Percentiles rank a stretch among this genome's conserved stretches.
Conservation (phyloP, 2,329 filamentous ascomycete genomes). For the Emmonsiellopsis sp. region DNA sequence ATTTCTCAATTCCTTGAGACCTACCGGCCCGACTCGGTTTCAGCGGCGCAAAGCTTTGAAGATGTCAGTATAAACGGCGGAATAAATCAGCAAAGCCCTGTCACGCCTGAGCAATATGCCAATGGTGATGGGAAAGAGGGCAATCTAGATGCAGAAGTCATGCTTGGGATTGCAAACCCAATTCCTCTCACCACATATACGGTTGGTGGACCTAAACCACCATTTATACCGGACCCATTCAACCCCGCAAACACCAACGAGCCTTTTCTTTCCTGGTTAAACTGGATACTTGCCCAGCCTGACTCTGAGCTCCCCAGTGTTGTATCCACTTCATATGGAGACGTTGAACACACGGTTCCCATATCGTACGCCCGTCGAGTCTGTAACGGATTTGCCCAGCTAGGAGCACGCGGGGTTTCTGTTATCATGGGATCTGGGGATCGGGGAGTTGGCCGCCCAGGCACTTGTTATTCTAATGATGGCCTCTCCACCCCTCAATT, state of each 20-base stretch:
- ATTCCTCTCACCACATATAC: background rate
- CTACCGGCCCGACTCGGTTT: background rate
- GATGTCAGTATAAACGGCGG: background rate
- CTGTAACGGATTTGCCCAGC: conserved; percentile 53
- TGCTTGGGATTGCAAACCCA: background rate
- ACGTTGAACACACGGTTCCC: conserved; percentile 55
- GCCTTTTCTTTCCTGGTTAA: background rate
- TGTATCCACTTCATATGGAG: conserved; percentile 60
- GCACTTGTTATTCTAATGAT: conserved; percentile 45
- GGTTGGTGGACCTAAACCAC: background rate
- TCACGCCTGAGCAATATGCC: background rate
- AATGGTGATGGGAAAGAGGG: background rate
- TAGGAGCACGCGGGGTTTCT: conserved; percentile 56
- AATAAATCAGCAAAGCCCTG: background rate
- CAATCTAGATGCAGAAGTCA: background rate
- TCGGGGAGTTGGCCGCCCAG: conserved; percentile 40
- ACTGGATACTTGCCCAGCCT: background rate
- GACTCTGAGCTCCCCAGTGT: conserved; percentile 49
- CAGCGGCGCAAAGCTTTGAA: background rate
- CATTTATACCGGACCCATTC: background rate
- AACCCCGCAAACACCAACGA: conserved; percentile 1
- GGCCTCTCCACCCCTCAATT: conserved; percentile 43
- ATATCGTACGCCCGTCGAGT: conserved; percentile 49
- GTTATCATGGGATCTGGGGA: conserved; percentile 57
- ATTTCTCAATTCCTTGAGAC: background rate